A percentile compares a stretch with the other conserved stretches of the same genome.
Evolutionary conservation across 164 flowering plant genomes (phyloP).

Genomic region (Aristolochia contorta): DNA sequence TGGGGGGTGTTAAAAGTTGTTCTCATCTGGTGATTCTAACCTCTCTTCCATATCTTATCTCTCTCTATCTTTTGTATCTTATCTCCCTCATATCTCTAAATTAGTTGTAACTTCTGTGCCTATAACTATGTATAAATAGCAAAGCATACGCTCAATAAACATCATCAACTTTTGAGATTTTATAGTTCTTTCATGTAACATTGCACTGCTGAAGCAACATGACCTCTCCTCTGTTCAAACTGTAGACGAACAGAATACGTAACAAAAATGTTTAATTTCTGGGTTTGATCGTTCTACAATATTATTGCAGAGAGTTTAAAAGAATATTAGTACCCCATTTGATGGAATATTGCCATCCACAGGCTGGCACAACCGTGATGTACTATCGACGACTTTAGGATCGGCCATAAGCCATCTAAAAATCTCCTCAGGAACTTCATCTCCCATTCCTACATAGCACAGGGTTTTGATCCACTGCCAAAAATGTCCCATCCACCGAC

Average conservation of each 20-base stretch:
- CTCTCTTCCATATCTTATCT: no score
- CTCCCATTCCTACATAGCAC: constrained; percentile 25
- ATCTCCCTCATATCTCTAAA: constrained; percentile 6
- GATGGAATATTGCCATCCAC: constrained; percentile 15
- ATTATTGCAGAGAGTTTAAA: no score
- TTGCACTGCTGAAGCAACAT: constrained; percentile 21
- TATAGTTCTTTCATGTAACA: constrained; percentile 7
- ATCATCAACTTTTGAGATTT: constrained; percentile 22
- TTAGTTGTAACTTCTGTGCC: no score
- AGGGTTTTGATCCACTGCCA: constrained; percentile 1
- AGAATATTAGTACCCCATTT: constrained; percentile 7
- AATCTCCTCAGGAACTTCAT: constrained; percentile 14
- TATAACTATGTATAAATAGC: no score
- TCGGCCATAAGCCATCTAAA: constrained; percentile 19
- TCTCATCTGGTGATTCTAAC: constrained; percentile 19
- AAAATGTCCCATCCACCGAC: no score
- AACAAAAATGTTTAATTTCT: background rate
- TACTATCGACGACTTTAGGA: constrained; percentile 9
- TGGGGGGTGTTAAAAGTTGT: no score
- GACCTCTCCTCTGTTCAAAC: constrained; percentile 34
- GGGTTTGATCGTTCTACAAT: background rate
- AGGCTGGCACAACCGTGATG: constrained; percentile 4
- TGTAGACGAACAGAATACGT: constrained; percentile 5
- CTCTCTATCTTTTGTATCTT: no score
- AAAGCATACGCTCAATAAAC: no score